Base-by-base conservation (phyloP, 441 rosid genomes). In the Syzygium malaccense region DNA sequence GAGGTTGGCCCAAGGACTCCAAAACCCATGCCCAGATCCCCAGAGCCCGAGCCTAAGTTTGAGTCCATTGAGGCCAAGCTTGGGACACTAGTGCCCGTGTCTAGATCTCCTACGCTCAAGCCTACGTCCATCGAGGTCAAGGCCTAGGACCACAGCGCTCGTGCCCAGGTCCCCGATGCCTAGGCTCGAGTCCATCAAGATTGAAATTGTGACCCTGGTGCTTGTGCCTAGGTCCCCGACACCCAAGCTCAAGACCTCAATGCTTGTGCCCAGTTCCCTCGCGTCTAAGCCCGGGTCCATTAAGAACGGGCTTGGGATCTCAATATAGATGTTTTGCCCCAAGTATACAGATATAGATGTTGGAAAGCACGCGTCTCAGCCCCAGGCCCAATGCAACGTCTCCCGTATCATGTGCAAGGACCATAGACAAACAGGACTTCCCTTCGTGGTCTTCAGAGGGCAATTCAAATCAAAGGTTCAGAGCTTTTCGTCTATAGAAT, bases 151-250 rank as follows among this genome's bases (percentile, higher is more conserved):
- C 48, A 3, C 7, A 0, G 0, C 33, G 25, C 14, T 4, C 1
- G 0, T 68, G 41, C 23, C 2, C 3, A 1, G 2, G 8, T 62
- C 37, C 3, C 33, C 33, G 30, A n/a, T 0, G 0, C 20, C 5
- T 15, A 3, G 33, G 80, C 28, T 71, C 2, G 4, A 6, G 28
- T 37, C 80, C 49, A 9, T 33, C 14, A 12, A 26, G 6, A 37
- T 0, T 33, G 5, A 28, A 33, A 19, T 3, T 0, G 2, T 37
- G 49, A 71, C 28, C 48, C 4, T 0, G 1, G 8, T 71, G 4
- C 26, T 13, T 28, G 17, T 60, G 32, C 66, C 7, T 10, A 2
- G 33, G 45, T 32, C 75, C 41, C 23, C 23, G 8, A 66, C 41
- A 66, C 41, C 2, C 2, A 1, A 68, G 79, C 79, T 37, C 0